Base-by-base conservation (phyloP, 495 filamentous ascomycete species). In the Hamigera avellanea region DNA sequence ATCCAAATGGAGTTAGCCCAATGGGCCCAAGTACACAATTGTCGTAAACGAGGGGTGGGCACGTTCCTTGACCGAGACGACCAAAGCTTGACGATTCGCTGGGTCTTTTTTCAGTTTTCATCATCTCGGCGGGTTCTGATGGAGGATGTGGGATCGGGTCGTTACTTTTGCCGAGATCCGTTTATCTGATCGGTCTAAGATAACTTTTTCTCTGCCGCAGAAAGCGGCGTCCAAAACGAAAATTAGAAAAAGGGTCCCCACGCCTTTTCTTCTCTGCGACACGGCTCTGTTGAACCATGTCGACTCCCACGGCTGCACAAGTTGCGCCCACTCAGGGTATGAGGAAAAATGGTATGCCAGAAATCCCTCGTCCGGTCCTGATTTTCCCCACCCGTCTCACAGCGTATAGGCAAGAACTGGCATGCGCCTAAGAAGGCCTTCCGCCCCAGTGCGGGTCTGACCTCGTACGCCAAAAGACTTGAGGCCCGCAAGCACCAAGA, bases 331-430 rank as follows among this genome's bases (percentile, higher is more conserved):
- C 42, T 35, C 29, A 53, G 42, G 68, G 68, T 42, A 59, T 66
- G 44, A 59, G 64, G 36, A 65, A 66, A 48, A 68, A 68, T 47
- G 64, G 64, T 68, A 50, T 28, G 41, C 14, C 42, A 34, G 14
- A 13, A 45, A 32, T 31, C 33, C 26, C 26, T 23, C 10, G 29
- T 30, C 30, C 18, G 28, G 23, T 27, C 33, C 32, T 42, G 29
- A 33, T 29, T 23, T 9, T 23, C 5, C 9, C 9, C 21, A 16
- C 12, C 31, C 17, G 17, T 16, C 31, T 15, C 9, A 33, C 31
- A 46, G 39, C 45, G 39, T 48, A 49, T 50, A 96, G 89, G 89
- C 42, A 95, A 95, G 63, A 80, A 93, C 69, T 98, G 91, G 91
- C 86, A 93, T 58, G 56, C 68, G 26, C 62, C 72, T 14, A 85